Evolutionary conservation across 78 protist species (phyloP).

Genomic region (Thecamonas trahens): DNA sequence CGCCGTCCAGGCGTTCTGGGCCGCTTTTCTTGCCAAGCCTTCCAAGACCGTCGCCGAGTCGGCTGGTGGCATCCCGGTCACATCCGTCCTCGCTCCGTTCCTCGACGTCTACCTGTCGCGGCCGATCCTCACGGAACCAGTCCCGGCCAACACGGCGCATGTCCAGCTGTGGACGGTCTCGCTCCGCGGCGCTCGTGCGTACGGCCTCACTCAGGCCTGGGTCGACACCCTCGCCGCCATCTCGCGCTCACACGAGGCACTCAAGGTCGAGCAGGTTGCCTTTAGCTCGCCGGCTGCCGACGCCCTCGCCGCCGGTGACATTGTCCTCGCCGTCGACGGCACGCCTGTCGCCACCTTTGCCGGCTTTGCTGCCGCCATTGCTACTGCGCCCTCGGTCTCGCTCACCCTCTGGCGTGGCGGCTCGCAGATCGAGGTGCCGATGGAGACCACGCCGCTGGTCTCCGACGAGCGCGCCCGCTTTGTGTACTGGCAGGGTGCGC

Average conservation of each 20-base stretch:
- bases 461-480: conserved; percentile 3
- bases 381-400: background rate
- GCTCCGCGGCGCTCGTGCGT: background rate
- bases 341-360: background rate
- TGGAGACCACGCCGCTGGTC: background rate
- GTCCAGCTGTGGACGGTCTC: background rate
- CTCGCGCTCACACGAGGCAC: background rate
- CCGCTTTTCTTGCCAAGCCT: background rate
- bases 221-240: background rate
- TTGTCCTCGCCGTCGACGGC: conserved; percentile 6
- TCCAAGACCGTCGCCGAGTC: background rate
- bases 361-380: background rate
- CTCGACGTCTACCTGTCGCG: background rate
- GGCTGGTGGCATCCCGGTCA: background rate
- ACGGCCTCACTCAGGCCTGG: background rate
- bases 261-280: conserved; percentile 1
- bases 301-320: conserved; percentile 13
- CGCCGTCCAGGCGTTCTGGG: conserved; percentile 13
- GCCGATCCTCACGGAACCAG: conserved; percentile 1
- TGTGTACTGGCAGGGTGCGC: conserved; percentile 3
- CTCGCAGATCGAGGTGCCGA: background rate
- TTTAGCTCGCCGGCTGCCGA: background rate
- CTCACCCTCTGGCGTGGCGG: background rate
- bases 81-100: background rate
- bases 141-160: background rate